phyloP scores from a whole-genome alignment of 2,329 filamentous ascomycete genomes.

The Pleochaeta shiraiana region DNA sequence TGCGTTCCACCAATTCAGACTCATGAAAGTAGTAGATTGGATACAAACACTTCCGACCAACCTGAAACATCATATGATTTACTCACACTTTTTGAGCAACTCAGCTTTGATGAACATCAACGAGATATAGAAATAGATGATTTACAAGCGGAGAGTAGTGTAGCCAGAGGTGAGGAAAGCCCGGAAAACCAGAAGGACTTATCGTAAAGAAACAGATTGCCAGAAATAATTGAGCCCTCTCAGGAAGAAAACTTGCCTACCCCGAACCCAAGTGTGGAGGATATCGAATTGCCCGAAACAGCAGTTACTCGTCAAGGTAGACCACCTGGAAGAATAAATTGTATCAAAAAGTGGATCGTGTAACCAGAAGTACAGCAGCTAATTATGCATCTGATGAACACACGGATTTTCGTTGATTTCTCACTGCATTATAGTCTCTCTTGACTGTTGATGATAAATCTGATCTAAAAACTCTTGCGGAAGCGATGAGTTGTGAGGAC shows the following conservation, averaged over 20 bases:
- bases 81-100: neutral
- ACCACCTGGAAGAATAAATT: neutral
- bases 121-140: neutral
- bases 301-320: neutral
- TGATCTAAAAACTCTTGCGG: slow-evolving; percentile 1
- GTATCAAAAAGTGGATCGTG: neutral
- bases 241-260: neutral
- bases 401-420: neutral
- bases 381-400: too few species aligned
- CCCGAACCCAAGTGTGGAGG: neutral
- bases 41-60: neutral
- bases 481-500: slow-evolving; percentile 3
- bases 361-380: too few species aligned
- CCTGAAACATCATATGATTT: neutral
- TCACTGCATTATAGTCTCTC: neutral
- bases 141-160: too few species aligned
- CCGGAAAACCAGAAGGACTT: too few species aligned
- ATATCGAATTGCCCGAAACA: neutral
- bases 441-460: neutral
- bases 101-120: neutral
- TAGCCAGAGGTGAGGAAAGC: too few species aligned
- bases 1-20: too few species aligned
- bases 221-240: too few species aligned
- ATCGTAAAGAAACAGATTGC: neutral
- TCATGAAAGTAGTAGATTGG: neutral